Base-by-base conservation (phyloP, 148 eudicot species). In the Fagopyrum esculentum region DNA sequence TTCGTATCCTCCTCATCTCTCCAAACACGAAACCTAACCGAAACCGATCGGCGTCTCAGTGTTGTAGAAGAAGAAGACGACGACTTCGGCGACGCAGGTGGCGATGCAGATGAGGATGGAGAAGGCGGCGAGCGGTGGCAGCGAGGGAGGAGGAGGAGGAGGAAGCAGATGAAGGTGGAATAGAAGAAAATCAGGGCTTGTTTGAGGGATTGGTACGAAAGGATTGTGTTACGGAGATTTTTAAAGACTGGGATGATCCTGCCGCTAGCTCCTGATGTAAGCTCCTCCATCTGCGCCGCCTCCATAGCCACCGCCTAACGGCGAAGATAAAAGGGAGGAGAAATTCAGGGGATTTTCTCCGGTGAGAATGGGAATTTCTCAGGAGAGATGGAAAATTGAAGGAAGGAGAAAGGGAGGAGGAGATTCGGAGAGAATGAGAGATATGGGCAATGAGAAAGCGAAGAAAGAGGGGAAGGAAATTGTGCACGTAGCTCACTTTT, bases 201-300 rank as follows among this genome's bases (percentile, higher is more conserved):
- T 69, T 83, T 86, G 35, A 88, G 73, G 9, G 90, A 78, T n/a
- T 81, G 79, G 74, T 81, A 85, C 19, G 91, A 86, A 22, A 86
- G 82, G 1, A 81, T 76, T 1, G 86, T 73, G 40, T 82, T 80
- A 47, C 86, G 83, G 79, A 82, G 78, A 80, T 89, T 80, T 72
- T 56, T 51, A 82, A 87, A 86, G 13, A 95, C 79, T 5, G 98
- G 97, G 48, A 95, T 90, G 46, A 95, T 95, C 10, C 99, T 85
- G 45, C 85, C 80, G 84, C 97, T 92, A 12, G 99, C 99, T 4
- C 99, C 99, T 70, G 97, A 92, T 5, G 98, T 95, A 0, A 95
- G 89, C 89, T 95, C 96, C 73, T 87, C 92, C 87, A 82, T 82
- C 80, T 79, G 82, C 80, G 80, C 61, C 60, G 87, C 85, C 78